Conservation (phyloP, 345 rosid species). For the Eucalyptus tenuipes region DNA sequence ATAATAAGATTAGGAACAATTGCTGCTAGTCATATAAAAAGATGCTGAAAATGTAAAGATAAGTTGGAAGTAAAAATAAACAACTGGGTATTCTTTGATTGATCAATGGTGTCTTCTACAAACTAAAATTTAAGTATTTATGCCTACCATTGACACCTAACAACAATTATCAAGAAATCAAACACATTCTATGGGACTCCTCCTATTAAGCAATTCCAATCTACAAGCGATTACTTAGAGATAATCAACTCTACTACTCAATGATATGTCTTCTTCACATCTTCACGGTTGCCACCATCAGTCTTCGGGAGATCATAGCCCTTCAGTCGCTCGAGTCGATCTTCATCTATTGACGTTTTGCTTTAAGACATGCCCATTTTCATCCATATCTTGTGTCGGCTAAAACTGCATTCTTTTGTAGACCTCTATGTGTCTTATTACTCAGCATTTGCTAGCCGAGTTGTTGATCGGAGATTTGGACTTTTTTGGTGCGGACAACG, state of each 20-base stretch:
- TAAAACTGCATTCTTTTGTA: background rate
- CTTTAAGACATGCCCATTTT: background rate
- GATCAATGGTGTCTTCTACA: background rate
- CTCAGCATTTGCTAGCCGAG: background rate
- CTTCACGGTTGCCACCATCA: background rate
- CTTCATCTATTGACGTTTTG: background rate
- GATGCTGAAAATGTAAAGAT: background rate
- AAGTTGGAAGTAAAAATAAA: background rate
- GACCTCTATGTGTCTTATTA: background rate
- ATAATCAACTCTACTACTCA: background rate
- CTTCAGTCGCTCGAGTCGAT: background rate
- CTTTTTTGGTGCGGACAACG: background rate
- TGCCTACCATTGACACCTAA: background rate
- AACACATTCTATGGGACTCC: background rate
- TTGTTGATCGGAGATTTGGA: background rate
- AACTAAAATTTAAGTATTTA: background rate
- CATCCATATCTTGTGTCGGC: background rate
- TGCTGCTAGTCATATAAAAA: background rate
- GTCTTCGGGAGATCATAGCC: background rate
- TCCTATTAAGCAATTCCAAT: background rate
- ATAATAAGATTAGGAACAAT: background rate
- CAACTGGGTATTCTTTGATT: background rate
- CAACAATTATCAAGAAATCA: background rate
- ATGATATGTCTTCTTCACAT: background rate
- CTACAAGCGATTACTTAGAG: background rate